Evolutionary conservation across 2,329 filamentous ascomycete genomes (phyloP).

Genomic region (Fonsecaea pedrosoi): DNA sequence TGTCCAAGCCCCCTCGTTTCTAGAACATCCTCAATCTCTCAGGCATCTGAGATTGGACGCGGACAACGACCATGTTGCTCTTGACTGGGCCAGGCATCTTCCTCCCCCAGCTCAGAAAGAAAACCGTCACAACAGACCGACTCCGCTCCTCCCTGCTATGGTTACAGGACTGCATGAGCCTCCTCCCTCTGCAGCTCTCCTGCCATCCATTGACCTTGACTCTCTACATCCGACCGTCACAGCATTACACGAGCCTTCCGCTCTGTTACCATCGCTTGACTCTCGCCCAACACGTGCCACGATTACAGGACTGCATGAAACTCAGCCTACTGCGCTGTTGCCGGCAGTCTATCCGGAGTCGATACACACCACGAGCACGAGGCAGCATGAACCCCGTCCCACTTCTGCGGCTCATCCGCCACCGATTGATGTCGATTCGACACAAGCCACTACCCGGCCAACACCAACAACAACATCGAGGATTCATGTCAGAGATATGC

Average conservation of each 20-base stretch:
- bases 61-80: slow-evolving; percentile 48
- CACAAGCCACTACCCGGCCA: slow-evolving; percentile 25
- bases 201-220: slow-evolving; percentile 66
- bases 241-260: not conserved
- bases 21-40: slow-evolving; percentile 44
- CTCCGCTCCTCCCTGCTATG: slow-evolving; percentile 51
- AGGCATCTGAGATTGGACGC: slow-evolving; percentile 54
- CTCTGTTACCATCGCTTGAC: not conserved
- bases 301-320: not conserved
- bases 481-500: slow-evolving; percentile 40
- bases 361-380: slow-evolving; percentile 58
- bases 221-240: not conserved
- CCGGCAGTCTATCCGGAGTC: not conserved
- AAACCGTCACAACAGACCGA: slow-evolving; percentile 53
- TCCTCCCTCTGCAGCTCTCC: slow-evolving; percentile 65
- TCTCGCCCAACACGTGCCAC: not conserved
- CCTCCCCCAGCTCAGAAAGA: slow-evolving; percentile 57
- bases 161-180: slow-evolving; percentile 69
- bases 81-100: slow-evolving; percentile 53
- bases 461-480: slow-evolving; percentile 33
- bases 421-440: slow-evolving; percentile 60
- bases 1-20: slow-evolving; percentile 32
- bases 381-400: slow-evolving; percentile 58
- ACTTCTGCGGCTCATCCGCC: slow-evolving; percentile 64
- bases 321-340: not conserved